Evolutionary conservation across 768 basidiomycete species (phyloP).

Genomic region (Austroboletus eburneus): DNA sequence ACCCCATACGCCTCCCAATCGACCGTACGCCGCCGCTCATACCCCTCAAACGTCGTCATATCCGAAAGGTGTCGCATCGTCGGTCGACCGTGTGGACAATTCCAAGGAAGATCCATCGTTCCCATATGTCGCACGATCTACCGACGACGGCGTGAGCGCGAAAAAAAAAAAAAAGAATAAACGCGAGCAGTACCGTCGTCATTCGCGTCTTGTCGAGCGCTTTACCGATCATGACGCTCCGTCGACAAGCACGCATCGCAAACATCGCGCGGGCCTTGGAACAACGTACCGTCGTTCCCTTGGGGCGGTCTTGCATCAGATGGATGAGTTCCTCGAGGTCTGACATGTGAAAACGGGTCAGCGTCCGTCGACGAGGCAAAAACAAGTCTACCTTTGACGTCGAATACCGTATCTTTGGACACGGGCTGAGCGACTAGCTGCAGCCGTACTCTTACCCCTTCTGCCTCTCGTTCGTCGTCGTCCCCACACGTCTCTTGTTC

Average conservation of each 20-base stretch:
- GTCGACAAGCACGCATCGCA: slow-evolving; percentile 91
- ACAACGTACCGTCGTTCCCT: slow-evolving; percentile 84
- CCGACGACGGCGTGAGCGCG: background rate
- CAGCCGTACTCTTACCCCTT: slow-evolving; percentile 36
- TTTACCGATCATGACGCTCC: slow-evolving; percentile 95
- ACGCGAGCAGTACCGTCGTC: slow-evolving; percentile 50
- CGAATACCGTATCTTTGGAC: slow-evolving; percentile 88
- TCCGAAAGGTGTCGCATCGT: slow-evolving; percentile 77
- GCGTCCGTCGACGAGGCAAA: background rate
- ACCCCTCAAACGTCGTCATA: slow-evolving; percentile 32
- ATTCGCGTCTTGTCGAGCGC: slow-evolving; percentile 75
- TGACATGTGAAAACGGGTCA: slow-evolving; percentile 26
- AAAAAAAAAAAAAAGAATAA: background rate
- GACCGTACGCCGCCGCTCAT: slow-evolving; percentile 13
- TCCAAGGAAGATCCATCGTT: slow-evolving; percentile 82
- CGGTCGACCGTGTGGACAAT: slow-evolving; percentile 82
- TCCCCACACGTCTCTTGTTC: slow-evolving; percentile 17
- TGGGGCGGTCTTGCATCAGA: slow-evolving; percentile 71
- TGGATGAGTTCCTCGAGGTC: slow-evolving; percentile 93
- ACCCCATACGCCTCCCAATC: slow-evolving; percentile 37
- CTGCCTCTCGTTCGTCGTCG: background rate
- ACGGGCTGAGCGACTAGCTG: slow-evolving; percentile 79
- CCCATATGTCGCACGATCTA: slow-evolving; percentile 81
- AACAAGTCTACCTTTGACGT: slow-evolving; percentile 67
- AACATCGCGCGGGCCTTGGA: slow-evolving; percentile 95